Base-by-base conservation (phyloP, 2,329 filamentous ascomycete genomes). In the Xylaria polymorpha region DNA sequence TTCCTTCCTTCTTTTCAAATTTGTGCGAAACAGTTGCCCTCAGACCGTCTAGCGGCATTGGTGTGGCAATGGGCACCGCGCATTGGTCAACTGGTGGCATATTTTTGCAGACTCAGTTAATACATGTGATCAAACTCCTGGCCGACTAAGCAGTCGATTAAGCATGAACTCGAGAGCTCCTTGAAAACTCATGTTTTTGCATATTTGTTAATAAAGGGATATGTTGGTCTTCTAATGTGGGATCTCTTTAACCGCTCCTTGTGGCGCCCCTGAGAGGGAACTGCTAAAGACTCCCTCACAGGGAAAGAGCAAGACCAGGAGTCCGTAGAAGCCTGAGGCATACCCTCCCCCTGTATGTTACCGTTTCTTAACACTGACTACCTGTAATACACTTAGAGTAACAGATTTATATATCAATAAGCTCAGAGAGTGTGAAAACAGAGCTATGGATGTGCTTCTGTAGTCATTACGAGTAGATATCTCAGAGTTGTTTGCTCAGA, bases 271-370 rank as follows among this genome's bases (percentile, higher is more conserved):
- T 37, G 35, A 15, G 35, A 22, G 32, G n/a, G n/a, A 32, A 22
- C n/a, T 55, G 35, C 10, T 39, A 39, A 39, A 53, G n/a, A 35
- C 29, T 37, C 6, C 25, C 41, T 44, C 18, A 4, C 32, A 14
- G 8, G 51, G 51, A 56, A 56, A 56, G 51, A 39, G 35, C 25
- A 37, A 20, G 9, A 56, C 37, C 51, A 29, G 50, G 12, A 56
- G 35, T 7, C 18, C 6, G 8, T 56, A 20, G n/a, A 22, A 6
- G 32, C 7, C 14, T 22, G 32, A 56, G 22, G 10, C n/a, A 9
- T n/a, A 39, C 35, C 22, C 10, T 22, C 50, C 43, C 25, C 25
- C 50, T 6, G 32, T 20, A 9, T 56, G 6, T 22, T 39, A 56
- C 15, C 8, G 32, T 37, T n/a, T 20, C 18, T 15, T 14, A 56